phyloP scores from a whole-genome alignment of 208 protist species.

The Endotrypanum monterogeii region DNA sequence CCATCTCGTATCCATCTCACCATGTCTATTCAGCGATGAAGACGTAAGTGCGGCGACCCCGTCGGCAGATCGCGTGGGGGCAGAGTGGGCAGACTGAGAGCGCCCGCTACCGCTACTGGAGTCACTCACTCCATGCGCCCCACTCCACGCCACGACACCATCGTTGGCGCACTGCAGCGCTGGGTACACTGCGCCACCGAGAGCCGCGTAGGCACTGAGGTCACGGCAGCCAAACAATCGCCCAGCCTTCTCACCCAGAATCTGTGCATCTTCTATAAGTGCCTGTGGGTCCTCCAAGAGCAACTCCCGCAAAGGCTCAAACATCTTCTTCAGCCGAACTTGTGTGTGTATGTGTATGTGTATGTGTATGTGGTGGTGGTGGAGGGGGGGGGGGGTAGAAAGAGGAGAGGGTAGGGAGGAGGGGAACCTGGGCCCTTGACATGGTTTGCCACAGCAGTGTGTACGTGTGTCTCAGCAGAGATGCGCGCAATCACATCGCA shows the following conservation, averaged over 20 bases:
- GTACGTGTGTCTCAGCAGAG: background rate
- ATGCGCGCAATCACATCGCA: background rate
- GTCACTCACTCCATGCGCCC: background rate
- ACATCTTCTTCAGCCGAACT: conserved; percentile 35
- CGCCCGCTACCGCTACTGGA: background rate
- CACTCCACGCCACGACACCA: conserved; percentile 35
- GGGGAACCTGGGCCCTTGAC: too few relatives aligned
- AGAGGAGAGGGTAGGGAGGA: background rate
- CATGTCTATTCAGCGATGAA: conserved; percentile 4
- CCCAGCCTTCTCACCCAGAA: conserved; percentile 71
- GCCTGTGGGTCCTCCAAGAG: conserved; percentile 36
- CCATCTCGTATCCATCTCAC: background rate
- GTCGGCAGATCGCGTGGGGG: background rate
- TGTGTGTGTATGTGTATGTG: background rate
- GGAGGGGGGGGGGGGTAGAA: background rate
- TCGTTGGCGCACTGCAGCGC: conserved; percentile 45
- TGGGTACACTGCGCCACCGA: conserved; percentile 62
- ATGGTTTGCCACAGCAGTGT: background rate
- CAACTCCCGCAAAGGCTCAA: conserved; percentile 69
- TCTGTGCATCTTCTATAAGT: conserved; percentile 35
- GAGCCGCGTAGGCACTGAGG: conserved; percentile 36
- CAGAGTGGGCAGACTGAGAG: background rate
- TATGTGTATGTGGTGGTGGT: background rate
- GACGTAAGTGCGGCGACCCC: background rate
- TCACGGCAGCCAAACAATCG: conserved; percentile 53